Evolutionary conservation across 352 stramenopile species (phyloP), one percentile per base, ranked within the genome.

Genomic region (Phytophthora idaei): DNA sequence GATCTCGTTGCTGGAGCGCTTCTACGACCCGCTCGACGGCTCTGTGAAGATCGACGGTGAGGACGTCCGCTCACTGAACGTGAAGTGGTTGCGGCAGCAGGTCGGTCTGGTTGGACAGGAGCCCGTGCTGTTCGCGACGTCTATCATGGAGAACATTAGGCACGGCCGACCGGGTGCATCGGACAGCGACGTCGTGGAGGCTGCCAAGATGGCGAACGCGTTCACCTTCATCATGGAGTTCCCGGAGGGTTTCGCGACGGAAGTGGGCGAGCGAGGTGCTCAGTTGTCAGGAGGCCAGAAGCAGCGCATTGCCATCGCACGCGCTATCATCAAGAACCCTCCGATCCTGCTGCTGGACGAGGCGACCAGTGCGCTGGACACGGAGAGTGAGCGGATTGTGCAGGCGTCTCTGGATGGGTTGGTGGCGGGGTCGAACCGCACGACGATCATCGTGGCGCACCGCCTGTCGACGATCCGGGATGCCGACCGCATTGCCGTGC

Each of bases 221-320:
- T 47, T 12, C 41, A 27, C 2, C n/a, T 47, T 47, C n/a, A 47
- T 47, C n/a, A 47, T 12, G n/a, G 41, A 47, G 6, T 47, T 47
- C n/a, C 41, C 41, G 4, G 5, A 47, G 7, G 15, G 41, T 27
- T 47, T 47, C 6, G 5, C 4, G 41, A 47, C 41, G 4, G 41
- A 47, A 47, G 41, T 47, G n/a, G 41, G 41, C n/a, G 41, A 47
- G 41, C 41, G 41, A 27, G 41, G 41, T 5, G 41, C 41, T 47
- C 41, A 47, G 41, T 27, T 47, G 5, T 47, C 41, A 3, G 41
- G 41, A 9, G 41, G 41, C 14, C 41, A 47, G n/a, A 47, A 47
- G 41, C 41, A 47, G 41, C 41, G 41, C 4, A 47, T 47, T 47
- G 41, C 41, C 41, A 47, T 47, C 7, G 41, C 41, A 8, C 37